Evolutionary conservation across 225 moss, liverwort and hornwort species (phyloP), one percentile per base, ranked within the genome.

Genomic region (Physcomitrellopsis africana): DNA sequence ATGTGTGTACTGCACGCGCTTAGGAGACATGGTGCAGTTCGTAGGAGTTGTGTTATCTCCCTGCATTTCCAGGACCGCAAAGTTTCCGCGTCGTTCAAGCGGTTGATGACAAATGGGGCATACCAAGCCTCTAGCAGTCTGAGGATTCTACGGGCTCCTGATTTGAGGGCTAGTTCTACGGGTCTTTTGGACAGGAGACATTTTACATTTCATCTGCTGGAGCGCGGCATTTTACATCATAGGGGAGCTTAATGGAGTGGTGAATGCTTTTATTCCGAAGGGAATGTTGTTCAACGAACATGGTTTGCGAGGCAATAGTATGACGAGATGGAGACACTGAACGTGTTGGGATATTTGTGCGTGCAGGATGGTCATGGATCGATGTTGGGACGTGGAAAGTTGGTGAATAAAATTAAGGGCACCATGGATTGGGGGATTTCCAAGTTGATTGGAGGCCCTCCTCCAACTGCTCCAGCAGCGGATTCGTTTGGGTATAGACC

Each of bases 391-490:
- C 92, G 91, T 66, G 91, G 81, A 60, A 94, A 91, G 85, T 70
- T 93, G 67, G 88, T 96, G 14, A 83, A 86, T 55, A 77, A 77
- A 46, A 77, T 77, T 44, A 76, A 76, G 80, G 82, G 89, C 72
- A 88, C 86, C 27, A 60, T 97, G 70, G 96, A 97, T 79, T 89
- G 88, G 89, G 80, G 92, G 22, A 93, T 97, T 42, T 84, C 83
- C 18, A 84, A 82, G 62, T 84, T 97, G 55, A 97, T 97, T 48
- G 96, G 96, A 44, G 96, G 92, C 9, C 94, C 92, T 46, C 91
- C 93, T 62, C 94, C 89, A 65, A 67, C 83, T 73, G 77, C 84
- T 69, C 76, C 84, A 45, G 76, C 67, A 37, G 83, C 85, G 12
- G 86, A 90, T 51, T 52, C 76, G 18, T 86, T 84, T 45, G 75